Evolutionary conservation across 1,284 basidiomycete genomes (phyloP).

Genomic region (Tilletiopsis washingtonensis): DNA sequence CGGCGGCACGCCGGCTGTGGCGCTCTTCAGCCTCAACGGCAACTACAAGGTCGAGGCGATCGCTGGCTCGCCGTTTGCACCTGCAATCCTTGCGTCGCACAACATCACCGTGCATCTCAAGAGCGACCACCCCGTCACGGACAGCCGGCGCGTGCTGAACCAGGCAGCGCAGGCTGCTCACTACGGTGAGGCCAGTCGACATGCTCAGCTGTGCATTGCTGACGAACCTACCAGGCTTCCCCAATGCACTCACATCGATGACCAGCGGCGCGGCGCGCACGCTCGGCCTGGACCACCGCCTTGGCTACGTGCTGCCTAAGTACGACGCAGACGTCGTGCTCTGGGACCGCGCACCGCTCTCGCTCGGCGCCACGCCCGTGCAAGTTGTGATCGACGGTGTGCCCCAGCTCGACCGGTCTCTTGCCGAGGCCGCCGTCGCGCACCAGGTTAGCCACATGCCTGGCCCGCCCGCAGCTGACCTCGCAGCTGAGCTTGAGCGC

Average conservation of each 20-base stretch:
- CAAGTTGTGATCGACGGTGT: conserved; percentile 60
- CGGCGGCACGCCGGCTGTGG: conserved; percentile 58
- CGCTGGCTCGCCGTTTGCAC: conserved; percentile 74
- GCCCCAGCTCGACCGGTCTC: conserved; percentile 41
- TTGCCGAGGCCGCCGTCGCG: not conserved
- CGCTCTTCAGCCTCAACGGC: conserved; percentile 64
- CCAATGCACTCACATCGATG: conserved; percentile 58
- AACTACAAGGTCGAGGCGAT: conserved; percentile 80
- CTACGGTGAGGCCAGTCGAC: conserved; percentile 55
- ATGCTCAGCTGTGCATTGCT: conserved; percentile 38
- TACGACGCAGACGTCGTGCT: conserved; percentile 65
- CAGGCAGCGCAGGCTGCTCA: conserved; percentile 83
- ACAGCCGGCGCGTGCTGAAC: conserved; percentile 69
- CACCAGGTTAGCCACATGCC: not conserved
- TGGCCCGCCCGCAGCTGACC: conserved; percentile 16
- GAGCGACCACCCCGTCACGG: conserved; percentile 64
- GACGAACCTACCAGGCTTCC: not conserved
- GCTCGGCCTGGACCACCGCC: conserved; percentile 69
- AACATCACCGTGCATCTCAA: conserved; percentile 62
- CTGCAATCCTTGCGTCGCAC: conserved; percentile 63
- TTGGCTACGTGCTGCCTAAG: conserved; percentile 66
- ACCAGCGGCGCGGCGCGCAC: conserved; percentile 69
- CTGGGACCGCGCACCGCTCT: conserved; percentile 79
- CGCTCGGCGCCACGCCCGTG: conserved; percentile 52
- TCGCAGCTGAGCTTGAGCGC: conserved; percentile 16